Base-by-base conservation (phyloP, 306 rosid genomes). In the Rosa multiflora region DNA sequence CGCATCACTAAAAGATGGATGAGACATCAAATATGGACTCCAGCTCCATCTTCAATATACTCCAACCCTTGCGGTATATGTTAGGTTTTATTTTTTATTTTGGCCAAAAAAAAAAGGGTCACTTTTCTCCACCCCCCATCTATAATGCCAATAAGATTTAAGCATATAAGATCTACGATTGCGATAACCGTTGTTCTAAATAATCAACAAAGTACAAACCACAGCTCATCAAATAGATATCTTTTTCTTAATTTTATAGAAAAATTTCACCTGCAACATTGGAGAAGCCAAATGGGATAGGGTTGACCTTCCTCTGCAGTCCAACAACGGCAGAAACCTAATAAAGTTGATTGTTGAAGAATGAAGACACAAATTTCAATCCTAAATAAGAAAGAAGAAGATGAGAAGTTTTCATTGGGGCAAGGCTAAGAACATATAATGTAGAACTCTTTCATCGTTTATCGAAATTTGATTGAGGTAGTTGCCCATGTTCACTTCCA, bases 241-340 rank as follows among this genome's bases (percentile, higher is more conserved):
- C 8, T 26, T 61, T 29, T 61, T 12, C 40, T 61, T 26, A 5
- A 6, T 35, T 6, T 5, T 2, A 3, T 32, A 35, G 70, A 8
- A 32, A 64, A 13, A 8, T 39, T 17, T 17, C 4, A 39, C 17
- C 15, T 1, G 43, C 17, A n/a, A 42, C 10, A 68, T 42, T 68
- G 73, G 51, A 68, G 14, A 10, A 8, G 18, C 35, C 52, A 68
- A 68, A 68, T 10, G 53, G 72, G 37, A 10, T 67, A 66, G 23
- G 72, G 53, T 43, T 20, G 52, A 68, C 52, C 72, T 8, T 8
- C 35, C n/a, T 68, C 44, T 67, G 15, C 15, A 67, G 49, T 39
- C 72, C 51, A 40, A 37, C 21, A 37, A 39, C 70, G 70, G 70
- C 47, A 37, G 47, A 67, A 44, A 68, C 48, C 49, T 40, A 67